Conservation (phyloP, 371 early-diverging fungal genomes). For the Apophysomyces ossiformis region DNA sequence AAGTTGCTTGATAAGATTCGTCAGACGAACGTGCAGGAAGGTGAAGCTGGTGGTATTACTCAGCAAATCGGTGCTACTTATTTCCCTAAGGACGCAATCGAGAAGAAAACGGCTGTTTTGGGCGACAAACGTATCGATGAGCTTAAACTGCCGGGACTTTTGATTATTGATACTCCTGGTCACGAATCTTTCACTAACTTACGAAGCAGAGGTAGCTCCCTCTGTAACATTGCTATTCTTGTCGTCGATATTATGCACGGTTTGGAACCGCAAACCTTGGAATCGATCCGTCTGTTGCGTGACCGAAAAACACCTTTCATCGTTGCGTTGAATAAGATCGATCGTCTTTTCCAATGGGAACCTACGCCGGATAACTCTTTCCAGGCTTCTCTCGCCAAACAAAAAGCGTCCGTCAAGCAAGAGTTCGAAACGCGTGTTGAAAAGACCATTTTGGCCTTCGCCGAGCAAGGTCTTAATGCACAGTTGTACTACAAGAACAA, state of each 20-base stretch:
- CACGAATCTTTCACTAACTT: conserved; percentile 99
- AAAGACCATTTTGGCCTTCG: conserved; percentile 88
- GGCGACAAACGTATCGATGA: conserved; percentile 45
- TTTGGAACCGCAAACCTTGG: conserved; percentile 99
- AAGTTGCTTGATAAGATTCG: conserved; percentile 99
- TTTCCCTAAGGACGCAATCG: conserved; percentile 97
- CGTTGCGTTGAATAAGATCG: conserved; percentile 99
- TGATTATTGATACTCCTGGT: conserved; percentile 99
- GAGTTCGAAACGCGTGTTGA: conserved; percentile 93
- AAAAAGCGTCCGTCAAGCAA: conserved; percentile 74
- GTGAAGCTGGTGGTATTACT: conserved; percentile 99
- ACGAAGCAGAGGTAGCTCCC: conserved; percentile 97
- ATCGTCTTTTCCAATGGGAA: conserved; percentile 98
- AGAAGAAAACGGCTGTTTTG: conserved; percentile 87
- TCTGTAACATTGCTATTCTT: conserved; percentile 99
- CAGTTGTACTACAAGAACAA: conserved; percentile 96
- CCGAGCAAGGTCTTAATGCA: conserved; percentile 98
- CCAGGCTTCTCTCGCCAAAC: conserved; percentile 79
- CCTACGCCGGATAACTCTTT: conserved; percentile 84
- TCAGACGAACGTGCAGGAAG: conserved; percentile 99
- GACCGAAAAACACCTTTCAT: conserved; percentile 99
- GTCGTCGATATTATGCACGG: conserved; percentile 99
- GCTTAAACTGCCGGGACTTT: conserved; percentile 95
- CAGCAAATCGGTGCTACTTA: conserved; percentile 99
- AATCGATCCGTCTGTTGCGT: conserved; percentile 95